phyloP scores from a whole-genome alignment of 345 rosid species.

The Atalantia buxifolia region DNA sequence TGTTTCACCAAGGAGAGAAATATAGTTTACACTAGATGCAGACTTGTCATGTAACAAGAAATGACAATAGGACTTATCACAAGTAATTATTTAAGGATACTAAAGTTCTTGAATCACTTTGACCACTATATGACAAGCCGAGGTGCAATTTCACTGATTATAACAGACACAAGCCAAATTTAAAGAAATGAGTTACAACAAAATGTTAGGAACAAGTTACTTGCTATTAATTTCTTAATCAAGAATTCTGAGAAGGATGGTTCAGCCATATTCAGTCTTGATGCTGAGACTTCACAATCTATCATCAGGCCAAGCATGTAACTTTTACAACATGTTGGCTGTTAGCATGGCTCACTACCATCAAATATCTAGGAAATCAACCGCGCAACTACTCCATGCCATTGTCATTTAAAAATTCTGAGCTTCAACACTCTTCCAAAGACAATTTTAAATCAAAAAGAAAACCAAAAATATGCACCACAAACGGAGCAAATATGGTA shows the following conservation, averaged over 20 bases:
- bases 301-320: neutral
- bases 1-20: neutral
- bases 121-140: neutral
- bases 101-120: neutral
- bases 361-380: neutral
- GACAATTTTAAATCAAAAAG: neutral
- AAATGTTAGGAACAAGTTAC: neutral
- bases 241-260: neutral
- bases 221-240: neutral
- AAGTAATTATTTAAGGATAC: neutral
- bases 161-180: no score
- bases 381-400: neutral
- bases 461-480: neutral
- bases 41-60: neutral
- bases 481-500: neutral
- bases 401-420: neutral
- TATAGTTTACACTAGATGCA: neutral
- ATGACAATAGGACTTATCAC: neutral
- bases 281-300: neutral
- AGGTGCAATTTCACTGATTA: neutral
- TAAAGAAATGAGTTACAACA: neutral
- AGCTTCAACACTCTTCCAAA: neutral
- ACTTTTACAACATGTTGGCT: neutral
- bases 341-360: neutral
- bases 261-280: neutral